Evolutionary conservation across 495 filamentous ascomycete species (phyloP).

Genomic region (Lophiotrema nucula): DNA sequence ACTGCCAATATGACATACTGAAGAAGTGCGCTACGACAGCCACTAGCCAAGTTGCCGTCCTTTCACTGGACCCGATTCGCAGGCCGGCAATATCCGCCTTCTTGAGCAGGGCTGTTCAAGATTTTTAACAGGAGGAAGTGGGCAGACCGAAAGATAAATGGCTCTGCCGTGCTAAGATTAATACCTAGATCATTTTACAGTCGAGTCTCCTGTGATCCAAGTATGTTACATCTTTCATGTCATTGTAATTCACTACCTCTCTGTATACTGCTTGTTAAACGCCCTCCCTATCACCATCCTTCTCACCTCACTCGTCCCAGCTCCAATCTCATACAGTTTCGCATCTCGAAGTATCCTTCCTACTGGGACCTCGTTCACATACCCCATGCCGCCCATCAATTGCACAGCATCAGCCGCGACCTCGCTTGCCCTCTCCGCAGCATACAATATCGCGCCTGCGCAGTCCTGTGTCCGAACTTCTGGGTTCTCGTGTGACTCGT

Average conservation of each 20-base stretch:
- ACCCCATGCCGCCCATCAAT: slow-evolving; percentile 91
- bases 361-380: slow-evolving; percentile 91
- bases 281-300: slow-evolving; percentile 92
- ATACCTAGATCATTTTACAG: no score
- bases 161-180: no score
- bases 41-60: no score
- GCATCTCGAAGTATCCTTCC: slow-evolving; percentile 83
- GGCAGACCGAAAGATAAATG: no score
- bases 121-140: no score
- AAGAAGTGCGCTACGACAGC: no score
- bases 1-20: no score
- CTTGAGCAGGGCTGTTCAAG: no score
- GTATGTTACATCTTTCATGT: no score
- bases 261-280: slow-evolving; percentile 78
- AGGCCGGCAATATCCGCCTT: no score
- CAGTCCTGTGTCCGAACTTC: slow-evolving; percentile 75
- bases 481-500: slow-evolving; percentile 60
- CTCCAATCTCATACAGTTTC: slow-evolving; percentile 95
- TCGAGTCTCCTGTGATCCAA: no score
- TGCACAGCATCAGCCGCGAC: slow-evolving; percentile 89
- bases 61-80: no score
- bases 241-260: not conserved
- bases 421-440: slow-evolving; percentile 89
- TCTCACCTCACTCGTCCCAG: slow-evolving; percentile 90
- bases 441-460: slow-evolving; percentile 90